Evolutionary conservation across 768 basidiomycete species (phyloP).

Genomic region (Lactarius akahatsu): DNA sequence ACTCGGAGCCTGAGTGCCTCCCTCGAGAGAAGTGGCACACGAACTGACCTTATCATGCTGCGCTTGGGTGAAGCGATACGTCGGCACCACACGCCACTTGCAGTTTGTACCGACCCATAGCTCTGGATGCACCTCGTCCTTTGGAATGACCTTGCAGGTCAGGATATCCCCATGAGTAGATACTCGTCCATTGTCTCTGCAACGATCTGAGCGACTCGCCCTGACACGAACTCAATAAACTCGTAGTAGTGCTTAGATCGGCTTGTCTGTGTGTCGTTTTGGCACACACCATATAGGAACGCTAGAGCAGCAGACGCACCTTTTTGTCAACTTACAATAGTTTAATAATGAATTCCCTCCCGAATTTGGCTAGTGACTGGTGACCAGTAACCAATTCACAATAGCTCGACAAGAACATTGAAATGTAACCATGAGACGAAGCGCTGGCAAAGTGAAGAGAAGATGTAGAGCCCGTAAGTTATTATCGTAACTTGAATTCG

Average conservation of each 20-base stretch:
- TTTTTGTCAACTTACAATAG: slow-evolving; percentile 61
- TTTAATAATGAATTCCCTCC: too few relatives aligned
- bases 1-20: neutral
- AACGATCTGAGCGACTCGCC: slow-evolving; percentile 91
- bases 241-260: slow-evolving; percentile 97
- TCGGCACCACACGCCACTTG: slow-evolving; percentile 80
- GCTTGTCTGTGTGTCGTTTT: slow-evolving; percentile 63
- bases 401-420: too few relatives aligned
- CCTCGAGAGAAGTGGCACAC: neutral
- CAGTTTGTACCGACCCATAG: slow-evolving; percentile 95
- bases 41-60: slow-evolving; percentile 76
- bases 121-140: slow-evolving; percentile 87
- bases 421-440: too few relatives aligned
- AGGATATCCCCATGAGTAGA: slow-evolving; percentile 89
- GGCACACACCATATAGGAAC: neutral
- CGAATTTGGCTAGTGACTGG: too few relatives aligned
- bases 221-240: slow-evolving; percentile 91
- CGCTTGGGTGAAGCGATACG: slow-evolving; percentile 63
- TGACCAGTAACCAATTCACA: too few relatives aligned
- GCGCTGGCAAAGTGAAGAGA: too few relatives aligned
- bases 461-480: too few relatives aligned
- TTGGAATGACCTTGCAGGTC: slow-evolving; percentile 85
- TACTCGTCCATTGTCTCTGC: slow-evolving; percentile 99
- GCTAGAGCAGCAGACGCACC: slow-evolving; percentile 41
- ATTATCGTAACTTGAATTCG: too few relatives aligned